These are phyloP conservation scores for Chlorella vulgaris DNA, from an alignment of 139 green algal species.

Conservation along the genomic window DNA sequence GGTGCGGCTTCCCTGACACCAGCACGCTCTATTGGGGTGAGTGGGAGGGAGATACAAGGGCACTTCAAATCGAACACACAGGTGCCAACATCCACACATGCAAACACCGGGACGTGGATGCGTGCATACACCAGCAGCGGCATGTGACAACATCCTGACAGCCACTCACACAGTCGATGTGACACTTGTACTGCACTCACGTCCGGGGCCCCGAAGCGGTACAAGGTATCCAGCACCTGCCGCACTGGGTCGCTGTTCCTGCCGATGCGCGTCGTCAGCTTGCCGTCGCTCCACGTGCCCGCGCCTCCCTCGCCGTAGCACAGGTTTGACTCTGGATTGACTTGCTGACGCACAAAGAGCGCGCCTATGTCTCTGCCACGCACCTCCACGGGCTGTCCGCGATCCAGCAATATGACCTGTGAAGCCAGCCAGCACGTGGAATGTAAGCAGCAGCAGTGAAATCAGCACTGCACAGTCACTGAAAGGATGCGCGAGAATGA, in stretches of 20 bases:
- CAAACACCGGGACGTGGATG: too few relatives aligned
- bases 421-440: background rate
- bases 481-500: too few relatives aligned
- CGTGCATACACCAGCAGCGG: too few relatives aligned
- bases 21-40: conserved; percentile 58
- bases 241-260: conserved; percentile 69
- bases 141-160: too few relatives aligned
- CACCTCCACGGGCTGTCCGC: conserved; percentile 78
- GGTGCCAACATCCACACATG: too few relatives aligned
- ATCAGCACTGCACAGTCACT: too few relatives aligned
- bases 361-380: conserved; percentile 83
- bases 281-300: conserved; percentile 87
- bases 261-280: conserved; percentile 85
- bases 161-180: background rate
- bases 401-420: conserved; percentile 78
- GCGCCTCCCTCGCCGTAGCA: conserved; percentile 75
- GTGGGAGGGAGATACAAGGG: too few relatives aligned
- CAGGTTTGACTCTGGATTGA: conserved; percentile 80
- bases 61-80: too few relatives aligned
- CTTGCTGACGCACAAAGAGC: conserved; percentile 65
- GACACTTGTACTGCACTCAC: background rate
- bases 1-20: conserved; percentile 79
- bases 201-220: conserved; percentile 74
- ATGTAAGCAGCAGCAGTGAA: too few relatives aligned
- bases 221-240: conserved; percentile 71